Evolutionary conservation across 1,284 basidiomycete genomes (phyloP), one percentile per base, ranked within the genome.

Genomic region (Puccinia triticina): DNA sequence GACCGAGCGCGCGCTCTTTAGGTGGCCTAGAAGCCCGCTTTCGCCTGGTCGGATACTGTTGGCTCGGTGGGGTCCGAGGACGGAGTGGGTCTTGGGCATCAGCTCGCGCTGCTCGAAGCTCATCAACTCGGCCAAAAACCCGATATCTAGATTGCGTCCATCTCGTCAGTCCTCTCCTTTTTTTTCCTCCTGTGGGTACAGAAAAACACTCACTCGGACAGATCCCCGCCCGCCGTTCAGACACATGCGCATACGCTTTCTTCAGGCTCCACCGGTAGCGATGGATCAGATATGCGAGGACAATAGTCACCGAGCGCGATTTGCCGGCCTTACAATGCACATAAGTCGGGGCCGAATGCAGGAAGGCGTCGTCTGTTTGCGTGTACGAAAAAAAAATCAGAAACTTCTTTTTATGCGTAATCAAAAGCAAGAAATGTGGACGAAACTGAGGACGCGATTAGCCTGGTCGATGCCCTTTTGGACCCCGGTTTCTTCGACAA

Each of bases 321-420:
- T 96, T 98, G 43, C 96, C 96, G 1, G 94, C 96, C 88, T 94
- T 95, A 88, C 96, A 98, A 87, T 98, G 96, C 18, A 98, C 95
- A 85, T 97, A 98, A 0, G 93, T 93, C 0, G 95, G 92, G 29
- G 93, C 90, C 0, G 92, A 93, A 85, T 95, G 94, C 78, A 97
- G 87, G 55, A 92, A 91, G 0, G 96, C 96, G 85, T 96, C 94
- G 86, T 98, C 96, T 95, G 69, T 74, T 79, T 18, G 64, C 8
- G 69, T 74, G 82, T 53, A 59, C 37, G 40, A 64, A 50, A 50
- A n/a, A 61, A 32, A 84, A 40, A 43, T 72, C 71, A 66, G 57
- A n/a, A 21, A 37, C 0, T 23, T 21, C n/a, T 53, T 12, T 53
- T 81, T 21, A 37, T n/a, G 8, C 48, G 74, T 73, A 55, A 26